phyloP scores from a whole-genome alignment of 306 rosid species.

The Medicago arabica region DNA sequence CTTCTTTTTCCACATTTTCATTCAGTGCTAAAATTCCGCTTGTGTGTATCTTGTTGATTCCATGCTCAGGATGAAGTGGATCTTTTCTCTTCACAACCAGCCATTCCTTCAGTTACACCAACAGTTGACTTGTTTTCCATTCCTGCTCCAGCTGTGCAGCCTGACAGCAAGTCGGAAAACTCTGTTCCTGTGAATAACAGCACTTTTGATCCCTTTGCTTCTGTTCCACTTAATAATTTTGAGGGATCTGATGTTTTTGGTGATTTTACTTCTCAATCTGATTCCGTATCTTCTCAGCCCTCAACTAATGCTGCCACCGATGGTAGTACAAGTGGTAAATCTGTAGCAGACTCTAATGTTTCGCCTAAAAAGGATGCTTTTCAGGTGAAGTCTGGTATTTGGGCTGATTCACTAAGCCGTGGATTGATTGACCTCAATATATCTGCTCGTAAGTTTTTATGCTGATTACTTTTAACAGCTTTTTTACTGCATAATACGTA shows the following conservation, averaged over 20 bases:
- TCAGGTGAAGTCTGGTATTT: slow-evolving; percentile 91
- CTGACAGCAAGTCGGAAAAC: slow-evolving; percentile 61
- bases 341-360: slow-evolving; percentile 50
- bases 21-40: slow-evolving; percentile 36
- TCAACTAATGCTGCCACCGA: slow-evolving; percentile 53
- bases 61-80: slow-evolving; percentile 69
- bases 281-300: slow-evolving; percentile 64
- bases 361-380: slow-evolving; percentile 67
- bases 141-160: slow-evolving; percentile 66
- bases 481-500: slow-evolving; percentile 15
- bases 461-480: slow-evolving; percentile 29
- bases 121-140: slow-evolving; percentile 75
- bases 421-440: slow-evolving; percentile 98
- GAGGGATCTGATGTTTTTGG: slow-evolving; percentile 84
- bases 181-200: slow-evolving; percentile 51
- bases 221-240: slow-evolving; percentile 83
- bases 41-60: slow-evolving; percentile 32
- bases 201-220: slow-evolving; percentile 83
- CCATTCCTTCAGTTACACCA: slow-evolving; percentile 62
- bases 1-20: slow-evolving; percentile 29
- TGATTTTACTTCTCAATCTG: slow-evolving; percentile 70
- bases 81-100: slow-evolving; percentile 77
- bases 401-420: slow-evolving; percentile 99
- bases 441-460: slow-evolving; percentile 81
- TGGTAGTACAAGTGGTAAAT: slow-evolving; percentile 50